A percentile compares a stretch with the other conserved stretches of the same genome.
phyloP scores from a whole-genome alignment of 805 yeast genomes.

The Pichia nakasei region DNA sequence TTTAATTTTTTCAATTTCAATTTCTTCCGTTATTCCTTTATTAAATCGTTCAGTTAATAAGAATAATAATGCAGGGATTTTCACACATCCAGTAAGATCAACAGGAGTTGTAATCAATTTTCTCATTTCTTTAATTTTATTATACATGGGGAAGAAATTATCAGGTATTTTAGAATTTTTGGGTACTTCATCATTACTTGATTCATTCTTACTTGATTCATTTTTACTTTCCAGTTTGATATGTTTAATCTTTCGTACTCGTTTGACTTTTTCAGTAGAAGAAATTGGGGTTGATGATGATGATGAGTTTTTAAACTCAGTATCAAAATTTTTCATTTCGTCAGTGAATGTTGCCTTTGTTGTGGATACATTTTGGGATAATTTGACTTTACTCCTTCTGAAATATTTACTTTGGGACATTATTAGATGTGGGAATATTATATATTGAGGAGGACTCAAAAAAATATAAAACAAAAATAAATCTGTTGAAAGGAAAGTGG shows the following conservation, averaged over 20 bases:
- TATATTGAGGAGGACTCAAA: neutral
- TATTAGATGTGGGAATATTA: neutral
- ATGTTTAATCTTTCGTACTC: conserved; percentile 5
- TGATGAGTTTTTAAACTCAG: neutral
- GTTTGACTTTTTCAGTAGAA: neutral
- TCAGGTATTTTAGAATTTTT: conserved; percentile 15
- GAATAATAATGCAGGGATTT: conserved; percentile 38
- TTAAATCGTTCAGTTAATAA: conserved; percentile 16
- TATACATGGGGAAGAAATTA: conserved; percentile 47
- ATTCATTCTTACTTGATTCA: too few relatives aligned
- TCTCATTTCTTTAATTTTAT: conserved; percentile 60
- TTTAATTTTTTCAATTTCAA: conserved; percentile 4
- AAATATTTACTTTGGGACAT: conserved; percentile 12
- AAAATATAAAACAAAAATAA: neutral
- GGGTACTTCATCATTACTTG: too few relatives aligned
- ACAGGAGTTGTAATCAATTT: conserved; percentile 67
- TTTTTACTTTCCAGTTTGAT: conserved; percentile 6
- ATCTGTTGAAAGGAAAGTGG: neutral
- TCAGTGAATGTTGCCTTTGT: neutral
- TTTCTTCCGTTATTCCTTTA: conserved; percentile 3
- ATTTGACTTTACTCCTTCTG: neutral
- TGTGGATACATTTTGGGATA: neutral
- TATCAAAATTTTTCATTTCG: conserved; percentile 6
- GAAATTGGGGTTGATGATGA: neutral
- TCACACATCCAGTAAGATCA: conserved; percentile 80